These are phyloP conservation scores for Diddensiella caesifluorescens DNA, from an alignment of 805 yeast species.

Conservation along the genomic window DNA sequence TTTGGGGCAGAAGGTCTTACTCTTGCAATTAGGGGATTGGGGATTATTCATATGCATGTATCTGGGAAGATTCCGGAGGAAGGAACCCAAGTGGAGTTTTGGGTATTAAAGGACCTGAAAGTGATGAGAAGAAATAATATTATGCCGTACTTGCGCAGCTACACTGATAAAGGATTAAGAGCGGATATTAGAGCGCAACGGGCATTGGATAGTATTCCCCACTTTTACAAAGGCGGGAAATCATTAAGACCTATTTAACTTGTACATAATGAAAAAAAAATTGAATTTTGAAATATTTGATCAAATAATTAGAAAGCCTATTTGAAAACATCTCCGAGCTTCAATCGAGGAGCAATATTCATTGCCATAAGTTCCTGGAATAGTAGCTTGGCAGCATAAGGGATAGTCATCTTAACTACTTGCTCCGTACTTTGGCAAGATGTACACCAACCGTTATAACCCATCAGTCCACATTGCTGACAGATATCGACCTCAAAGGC, in stretches of 20 bases:
- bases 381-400: slow-evolving; percentile 95
- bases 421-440: slow-evolving; percentile 84
- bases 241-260: too few relatives aligned
- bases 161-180: too few relatives aligned
- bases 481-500: slow-evolving; percentile 97
- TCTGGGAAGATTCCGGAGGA: slow-evolving; percentile 29
- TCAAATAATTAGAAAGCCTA: too few relatives aligned
- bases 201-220: too few relatives aligned
- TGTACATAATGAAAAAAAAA: too few relatives aligned
- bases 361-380: slow-evolving; percentile 98
- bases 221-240: too few relatives aligned
- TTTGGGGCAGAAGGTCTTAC: slow-evolving; percentile 22
- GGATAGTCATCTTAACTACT: slow-evolving; percentile 90
- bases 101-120: slow-evolving; percentile 24
- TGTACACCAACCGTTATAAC: slow-evolving; percentile 97
- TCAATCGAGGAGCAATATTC: slow-evolving; percentile 96
- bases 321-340: slow-evolving; percentile 73
- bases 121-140: slow-evolving; percentile 25
- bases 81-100: slow-evolving; percentile 25
- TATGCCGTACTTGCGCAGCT: slow-evolving; percentile 20
- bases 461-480: slow-evolving; percentile 92
- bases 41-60: slow-evolving; percentile 29
- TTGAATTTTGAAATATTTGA: too few relatives aligned
- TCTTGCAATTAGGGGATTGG: slow-evolving; percentile 31
- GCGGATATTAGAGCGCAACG: too few relatives aligned